Percentiles rank a stretch among this genome's conserved stretches.
Conservation (phyloP, 805 yeast genomes). For the Saturnispora saitoi region DNA sequence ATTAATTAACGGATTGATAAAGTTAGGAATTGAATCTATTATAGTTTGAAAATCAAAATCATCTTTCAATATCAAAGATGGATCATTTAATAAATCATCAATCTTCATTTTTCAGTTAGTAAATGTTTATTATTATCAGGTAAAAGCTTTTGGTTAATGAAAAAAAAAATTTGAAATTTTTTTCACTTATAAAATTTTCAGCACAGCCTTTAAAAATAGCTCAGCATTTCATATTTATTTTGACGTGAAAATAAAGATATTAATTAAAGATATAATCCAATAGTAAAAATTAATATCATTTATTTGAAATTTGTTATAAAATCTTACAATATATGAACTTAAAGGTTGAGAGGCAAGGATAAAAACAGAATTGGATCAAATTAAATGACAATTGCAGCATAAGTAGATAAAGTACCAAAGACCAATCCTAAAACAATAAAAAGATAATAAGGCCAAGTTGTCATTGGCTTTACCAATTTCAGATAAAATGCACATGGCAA, state of each 20-base stretch:
- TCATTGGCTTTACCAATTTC: conserved; percentile 43
- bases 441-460: conserved; percentile 33
- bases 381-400: conserved; percentile 35
- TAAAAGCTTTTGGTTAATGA: not conserved
- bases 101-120: not conserved
- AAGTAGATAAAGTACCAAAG: conserved; percentile 53
- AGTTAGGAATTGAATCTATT: conserved; percentile 10
- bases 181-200: not conserved
- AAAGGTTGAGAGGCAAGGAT: no score
- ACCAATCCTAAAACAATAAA: conserved; percentile 40
- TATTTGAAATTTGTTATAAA: no score
- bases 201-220: conserved; percentile 8
- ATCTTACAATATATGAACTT: no score
- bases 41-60: conserved; percentile 8
- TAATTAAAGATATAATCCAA: no score
- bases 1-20: conserved; percentile 19
- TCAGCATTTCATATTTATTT: not conserved
- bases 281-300: no score
- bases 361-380: no score
- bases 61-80: conserved; percentile 7
- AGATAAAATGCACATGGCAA: conserved; percentile 73
- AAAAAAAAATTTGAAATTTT: not conserved
- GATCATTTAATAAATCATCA: conserved; percentile 9
- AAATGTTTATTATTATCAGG: not conserved
- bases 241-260: not conserved